Base-by-base conservation (phyloP, 148 eudicot genomes). In the Simmondsia chinensis region DNA sequence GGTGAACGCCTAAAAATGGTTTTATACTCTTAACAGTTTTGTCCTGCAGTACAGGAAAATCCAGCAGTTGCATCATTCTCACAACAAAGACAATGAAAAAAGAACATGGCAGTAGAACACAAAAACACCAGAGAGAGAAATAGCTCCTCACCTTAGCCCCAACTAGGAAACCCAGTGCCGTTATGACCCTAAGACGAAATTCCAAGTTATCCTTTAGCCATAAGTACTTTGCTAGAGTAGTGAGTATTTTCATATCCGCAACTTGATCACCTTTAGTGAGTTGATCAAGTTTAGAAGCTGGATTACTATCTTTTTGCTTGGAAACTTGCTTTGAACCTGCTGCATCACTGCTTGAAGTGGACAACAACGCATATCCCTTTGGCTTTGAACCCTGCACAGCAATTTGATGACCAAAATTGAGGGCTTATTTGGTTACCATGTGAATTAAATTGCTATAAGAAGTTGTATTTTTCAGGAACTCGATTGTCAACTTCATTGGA, bases 151-250 rank as follows among this genome's bases (percentile, higher is more conserved):
- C 97, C 82, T 89, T 89, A 49, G 95, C 97, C 43, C 87, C 94
- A 59, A 89, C 71, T 24, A 89, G 63, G 40, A 89, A 79, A 46
- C 87, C 97, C 47, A 89, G 52, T 29, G 97, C 87, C 48, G 74
- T 65, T 33, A 89, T 17, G n/a, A 89, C 97, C 56, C 95, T 72
- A 10, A 81, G 33, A 34, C 95, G 81, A 56, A 81, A 83, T 54
- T 89, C 97, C 14, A 66, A 28, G 59, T 80, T 84, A 60, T 89
- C 97, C 60, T 66, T 89, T 47, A 75, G 64, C 97, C 97, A 84
- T 47, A 89, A 61, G 60, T 72, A 78, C 55, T 71, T 89, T 5
- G 66, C 83, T 8, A 89, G 76, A 39, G 91, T 80, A 7, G 54
- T 40, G 24, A 89, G 74, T 52, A 89, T 80, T 61, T 74, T 89